These are phyloP conservation scores for Ceratobasidium sp. DNA, from an alignment of 1,284 basidiomycete genomes.

Conservation along the genomic window DNA sequence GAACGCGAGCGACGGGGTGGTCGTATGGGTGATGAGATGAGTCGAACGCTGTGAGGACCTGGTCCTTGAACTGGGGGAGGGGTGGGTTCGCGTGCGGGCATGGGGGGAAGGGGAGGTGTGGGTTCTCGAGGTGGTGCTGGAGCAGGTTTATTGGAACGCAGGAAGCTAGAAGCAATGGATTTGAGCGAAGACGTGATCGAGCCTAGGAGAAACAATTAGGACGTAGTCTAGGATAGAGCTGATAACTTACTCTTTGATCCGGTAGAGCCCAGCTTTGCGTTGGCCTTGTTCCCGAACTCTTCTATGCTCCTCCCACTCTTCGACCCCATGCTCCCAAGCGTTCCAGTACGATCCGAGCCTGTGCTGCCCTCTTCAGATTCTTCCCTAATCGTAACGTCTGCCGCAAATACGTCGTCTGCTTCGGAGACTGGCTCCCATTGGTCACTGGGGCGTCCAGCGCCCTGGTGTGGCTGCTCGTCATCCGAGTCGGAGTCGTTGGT, in stretches of 20 bases:
- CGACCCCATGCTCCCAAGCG: constrained; percentile 12
- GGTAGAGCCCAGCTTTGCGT: neutral
- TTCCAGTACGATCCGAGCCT: neutral
- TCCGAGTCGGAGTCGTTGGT: constrained; percentile 41
- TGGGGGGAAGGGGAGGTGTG: neutral
- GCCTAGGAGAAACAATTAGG: neutral
- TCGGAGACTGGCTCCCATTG: constrained; percentile 84
- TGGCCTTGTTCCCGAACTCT: constrained; percentile 15
- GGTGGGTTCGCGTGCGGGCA: neutral
- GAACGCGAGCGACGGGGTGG: constrained; percentile 31
- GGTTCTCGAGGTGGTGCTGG: constrained; percentile 58
- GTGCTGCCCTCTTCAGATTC: neutral
- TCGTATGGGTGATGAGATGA: constrained; percentile 14
- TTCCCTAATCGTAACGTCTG: neutral
- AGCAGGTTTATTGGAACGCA: constrained; percentile 73
- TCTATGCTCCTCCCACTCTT: neutral
- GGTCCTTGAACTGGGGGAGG: constrained; percentile 28
- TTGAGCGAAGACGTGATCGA: constrained; percentile 40
- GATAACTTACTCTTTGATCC: constrained; percentile 18
- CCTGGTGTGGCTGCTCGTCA: constrained; percentile 45
- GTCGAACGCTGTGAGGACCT: constrained; percentile 26
- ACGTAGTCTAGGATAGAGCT: too few species aligned
- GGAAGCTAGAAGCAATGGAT: constrained; percentile 62
- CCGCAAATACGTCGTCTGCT: constrained; percentile 46
- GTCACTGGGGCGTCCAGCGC: constrained; percentile 63